Conservation (phyloP, 1,284 basidiomycete species). For the Meripilus lineatus region DNA sequence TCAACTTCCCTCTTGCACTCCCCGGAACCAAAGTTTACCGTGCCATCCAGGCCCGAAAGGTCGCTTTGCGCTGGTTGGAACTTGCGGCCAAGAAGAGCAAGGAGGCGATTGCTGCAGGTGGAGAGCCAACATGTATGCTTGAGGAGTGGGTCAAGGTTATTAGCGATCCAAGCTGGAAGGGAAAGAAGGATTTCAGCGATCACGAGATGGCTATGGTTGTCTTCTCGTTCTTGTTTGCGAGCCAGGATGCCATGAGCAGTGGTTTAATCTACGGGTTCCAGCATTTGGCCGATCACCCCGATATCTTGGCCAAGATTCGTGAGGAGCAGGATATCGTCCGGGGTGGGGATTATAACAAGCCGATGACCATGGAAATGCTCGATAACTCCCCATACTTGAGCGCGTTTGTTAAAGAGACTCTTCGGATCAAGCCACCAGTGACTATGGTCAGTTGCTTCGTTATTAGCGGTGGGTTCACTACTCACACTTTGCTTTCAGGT, state of each 20-base stretch:
- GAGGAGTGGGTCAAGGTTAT: conserved; percentile 90
- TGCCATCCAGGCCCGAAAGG: conserved; percentile 91
- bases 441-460: conserved; percentile 64
- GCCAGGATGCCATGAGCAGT: conserved; percentile 97
- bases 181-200: conserved; percentile 86
- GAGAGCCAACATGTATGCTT: conserved; percentile 84
- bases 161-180: conserved; percentile 67
- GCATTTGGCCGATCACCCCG: conserved; percentile 90
- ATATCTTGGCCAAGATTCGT: conserved; percentile 84
- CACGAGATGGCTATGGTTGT: conserved; percentile 96
- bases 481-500: conserved; percentile 47
- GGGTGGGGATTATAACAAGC: conserved; percentile 71
- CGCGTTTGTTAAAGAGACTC: conserved; percentile 89
- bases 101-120: conserved; percentile 77
- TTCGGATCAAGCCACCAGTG: conserved; percentile 89
- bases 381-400: conserved; percentile 93
- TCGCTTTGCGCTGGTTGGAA: conserved; percentile 81
- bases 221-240: conserved; percentile 96
- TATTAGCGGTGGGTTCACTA: background rate
- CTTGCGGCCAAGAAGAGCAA: conserved; percentile 81
- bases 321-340: conserved; percentile 89
- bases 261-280: conserved; percentile 95
- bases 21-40: conserved; percentile 97
- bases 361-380: conserved; percentile 86
- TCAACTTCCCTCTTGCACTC: conserved; percentile 96